A percentile compares a stretch with the other conserved stretches of the same genome.
phyloP scores from a whole-genome alignment of 129 eudicot genomes.

The Artemisia argyi region DNA sequence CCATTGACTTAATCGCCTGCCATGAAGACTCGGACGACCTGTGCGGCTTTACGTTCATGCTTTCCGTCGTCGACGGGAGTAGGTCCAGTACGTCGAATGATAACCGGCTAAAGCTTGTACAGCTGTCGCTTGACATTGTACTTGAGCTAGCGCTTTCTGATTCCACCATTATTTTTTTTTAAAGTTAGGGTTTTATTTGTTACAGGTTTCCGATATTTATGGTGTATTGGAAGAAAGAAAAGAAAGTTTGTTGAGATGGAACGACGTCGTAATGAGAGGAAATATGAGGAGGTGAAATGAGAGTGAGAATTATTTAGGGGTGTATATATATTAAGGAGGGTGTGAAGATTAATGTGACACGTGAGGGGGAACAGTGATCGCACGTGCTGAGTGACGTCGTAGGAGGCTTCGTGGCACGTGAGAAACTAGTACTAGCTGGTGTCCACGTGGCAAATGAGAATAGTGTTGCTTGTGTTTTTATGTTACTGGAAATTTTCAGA shows the following conservation, averaged over 20 bases:
- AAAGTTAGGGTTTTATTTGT: too few relatives aligned
- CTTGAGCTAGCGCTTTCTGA: conserved; percentile 31
- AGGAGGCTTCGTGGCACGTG: conserved; percentile 46
- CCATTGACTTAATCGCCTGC: conserved; percentile 50
- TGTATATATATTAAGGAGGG: too few relatives aligned
- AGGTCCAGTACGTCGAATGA: conserved; percentile 56
- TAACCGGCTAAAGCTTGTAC: conserved; percentile 70
- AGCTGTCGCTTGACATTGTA: conserved; percentile 62
- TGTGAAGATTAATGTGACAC: conserved; percentile 33
- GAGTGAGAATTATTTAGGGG: too few relatives aligned
- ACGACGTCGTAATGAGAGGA: too few relatives aligned
- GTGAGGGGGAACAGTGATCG: conserved; percentile 35
- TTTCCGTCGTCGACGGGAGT: conserved; percentile 48
- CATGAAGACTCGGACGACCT: conserved; percentile 76
- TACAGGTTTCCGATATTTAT: too few relatives aligned
- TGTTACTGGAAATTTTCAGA: conserved; percentile 19
- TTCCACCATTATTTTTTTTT: too few relatives aligned
- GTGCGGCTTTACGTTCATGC: conserved; percentile 56
- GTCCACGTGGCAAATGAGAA: conserved; percentile 27
- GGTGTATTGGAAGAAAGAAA: too few relatives aligned
- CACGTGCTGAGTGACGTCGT: conserved; percentile 43
- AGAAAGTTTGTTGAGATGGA: too few relatives aligned
- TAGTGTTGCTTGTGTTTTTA: conserved; percentile 28
- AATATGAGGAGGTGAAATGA: too few relatives aligned
- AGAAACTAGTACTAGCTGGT: too few relatives aligned